phyloP scores from a whole-genome alignment of 1,139 yeast species.

The Yamadazyma diospyri region DNA sequence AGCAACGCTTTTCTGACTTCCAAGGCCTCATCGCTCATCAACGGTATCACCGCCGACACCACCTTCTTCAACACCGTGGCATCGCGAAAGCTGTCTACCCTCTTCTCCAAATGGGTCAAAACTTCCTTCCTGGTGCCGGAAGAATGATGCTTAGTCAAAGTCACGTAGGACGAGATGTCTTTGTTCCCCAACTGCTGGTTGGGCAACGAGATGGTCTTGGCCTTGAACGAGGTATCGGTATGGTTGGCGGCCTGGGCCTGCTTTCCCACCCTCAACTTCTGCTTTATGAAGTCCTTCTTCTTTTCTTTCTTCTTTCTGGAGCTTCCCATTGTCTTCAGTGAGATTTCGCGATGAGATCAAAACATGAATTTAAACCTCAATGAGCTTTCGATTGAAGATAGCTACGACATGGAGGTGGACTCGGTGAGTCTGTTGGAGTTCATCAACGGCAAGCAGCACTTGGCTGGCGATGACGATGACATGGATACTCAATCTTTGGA shows the following conservation, averaged over 20 bases:
- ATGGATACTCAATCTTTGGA: constrained; percentile 8
- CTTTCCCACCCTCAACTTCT: constrained; percentile 88
- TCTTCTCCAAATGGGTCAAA: constrained; percentile 44
- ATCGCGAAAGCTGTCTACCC: constrained; percentile 36
- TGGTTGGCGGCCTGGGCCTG: constrained; percentile 65
- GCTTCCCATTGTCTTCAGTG: constrained; percentile 41
- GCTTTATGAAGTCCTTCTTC: constrained; percentile 71
- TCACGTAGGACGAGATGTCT: constrained; percentile 55
- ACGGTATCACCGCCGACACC: constrained; percentile 53
- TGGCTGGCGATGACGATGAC: constrained; percentile 6
- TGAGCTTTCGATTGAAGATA: constrained; percentile 13
- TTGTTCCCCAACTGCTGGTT: constrained; percentile 43
- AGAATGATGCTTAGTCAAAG: constrained; percentile 78
- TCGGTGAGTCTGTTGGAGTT: constrained; percentile 3
- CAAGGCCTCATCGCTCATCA: constrained; percentile 57
- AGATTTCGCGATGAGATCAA: constrained; percentile 4
- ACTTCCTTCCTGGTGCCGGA: constrained; percentile 73
- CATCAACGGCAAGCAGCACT: not conserved
- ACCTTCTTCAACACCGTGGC: constrained; percentile 58
- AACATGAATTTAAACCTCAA: constrained; percentile 12
- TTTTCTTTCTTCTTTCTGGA: constrained; percentile 63
- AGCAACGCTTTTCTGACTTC: constrained; percentile 63
- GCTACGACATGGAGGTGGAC: constrained; percentile 18
- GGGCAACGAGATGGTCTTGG: constrained; percentile 68
- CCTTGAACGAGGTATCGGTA: constrained; percentile 81